Conservation (phyloP, 2,329 filamentous ascomycete genomes). For the Colletotrichum sp. region DNA sequence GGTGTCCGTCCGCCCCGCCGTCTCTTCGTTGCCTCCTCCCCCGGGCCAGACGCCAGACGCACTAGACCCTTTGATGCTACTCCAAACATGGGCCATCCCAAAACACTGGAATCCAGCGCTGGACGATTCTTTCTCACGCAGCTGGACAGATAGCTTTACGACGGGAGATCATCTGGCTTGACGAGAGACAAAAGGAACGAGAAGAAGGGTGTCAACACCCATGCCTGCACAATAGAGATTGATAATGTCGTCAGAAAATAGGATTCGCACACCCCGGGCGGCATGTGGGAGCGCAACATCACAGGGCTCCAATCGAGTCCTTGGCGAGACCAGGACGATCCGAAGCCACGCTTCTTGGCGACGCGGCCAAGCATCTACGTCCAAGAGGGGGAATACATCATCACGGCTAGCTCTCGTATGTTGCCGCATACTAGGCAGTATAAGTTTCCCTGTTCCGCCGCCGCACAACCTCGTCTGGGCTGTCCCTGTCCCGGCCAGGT, state of each 20-base stretch:
- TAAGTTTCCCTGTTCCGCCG: background rate
- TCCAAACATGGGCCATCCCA: background rate
- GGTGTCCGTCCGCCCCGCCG: background rate
- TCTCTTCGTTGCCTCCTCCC: background rate
- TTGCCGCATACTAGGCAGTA: background rate
- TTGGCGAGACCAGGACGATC: conserved; percentile 20
- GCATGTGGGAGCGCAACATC: conserved; percentile 15
- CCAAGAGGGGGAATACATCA: conserved; percentile 19
- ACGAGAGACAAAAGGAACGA: background rate
- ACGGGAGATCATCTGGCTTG: background rate
- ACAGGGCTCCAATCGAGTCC: conserved; percentile 6
- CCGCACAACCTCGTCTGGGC: background rate
- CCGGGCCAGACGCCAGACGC: background rate
- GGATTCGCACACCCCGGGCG: background rate
- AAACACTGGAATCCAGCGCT: background rate
- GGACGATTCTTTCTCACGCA: background rate
- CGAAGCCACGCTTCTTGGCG: conserved; percentile 20
- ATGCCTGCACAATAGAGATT: conserved; percentile 1
- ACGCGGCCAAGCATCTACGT: conserved; percentile 16
- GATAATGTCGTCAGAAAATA: conserved; percentile 15
- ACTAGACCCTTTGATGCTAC: background rate
- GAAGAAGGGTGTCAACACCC: background rate
- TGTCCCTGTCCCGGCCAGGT: background rate
- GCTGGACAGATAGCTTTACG: background rate
- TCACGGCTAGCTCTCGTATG: background rate